These are phyloP conservation scores for Xylaria scruposa DNA, from an alignment of 495 filamentous ascomycete genomes.

Conservation along the genomic window DNA sequence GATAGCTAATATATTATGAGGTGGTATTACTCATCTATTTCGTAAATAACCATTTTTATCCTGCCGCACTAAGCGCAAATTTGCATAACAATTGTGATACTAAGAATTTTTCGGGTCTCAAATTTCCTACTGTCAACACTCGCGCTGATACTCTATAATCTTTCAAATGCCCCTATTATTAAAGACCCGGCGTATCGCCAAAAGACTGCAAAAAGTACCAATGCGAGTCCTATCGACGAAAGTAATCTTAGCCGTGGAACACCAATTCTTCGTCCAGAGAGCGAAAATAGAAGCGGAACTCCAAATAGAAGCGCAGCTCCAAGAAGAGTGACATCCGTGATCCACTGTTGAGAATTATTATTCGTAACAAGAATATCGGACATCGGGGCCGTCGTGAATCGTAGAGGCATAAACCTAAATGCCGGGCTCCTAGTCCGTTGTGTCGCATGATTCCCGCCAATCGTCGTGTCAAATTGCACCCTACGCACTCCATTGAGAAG, in stretches of 20 bases:
- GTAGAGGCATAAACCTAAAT: neutral
- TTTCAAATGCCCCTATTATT: too few species aligned
- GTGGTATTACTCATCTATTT: too few species aligned
- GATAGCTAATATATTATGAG: too few species aligned
- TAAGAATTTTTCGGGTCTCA: too few species aligned
- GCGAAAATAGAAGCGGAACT: neutral
- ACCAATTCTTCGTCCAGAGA: neutral
- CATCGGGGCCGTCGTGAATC: neutral
- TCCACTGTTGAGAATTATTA: neutral
- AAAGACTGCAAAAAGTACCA: neutral
- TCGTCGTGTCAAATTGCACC: neutral
- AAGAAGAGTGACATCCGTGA: neutral
- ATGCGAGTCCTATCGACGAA: neutral
- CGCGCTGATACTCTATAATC: too few species aligned
- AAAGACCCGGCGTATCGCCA: neutral
- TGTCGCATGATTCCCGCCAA: neutral
- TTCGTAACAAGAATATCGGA: neutral
- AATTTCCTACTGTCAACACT: too few species aligned
- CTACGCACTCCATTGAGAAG: neutral
- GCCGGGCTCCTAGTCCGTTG: neutral
- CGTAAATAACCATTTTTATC: too few species aligned
- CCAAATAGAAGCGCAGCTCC: neutral
- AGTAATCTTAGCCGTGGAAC: neutral
- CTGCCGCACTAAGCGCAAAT: too few species aligned
- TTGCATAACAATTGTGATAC: too few species aligned